Base-by-base conservation (phyloP, 2,329 filamentous ascomycete genomes). In the Xylaria sp. region DNA sequence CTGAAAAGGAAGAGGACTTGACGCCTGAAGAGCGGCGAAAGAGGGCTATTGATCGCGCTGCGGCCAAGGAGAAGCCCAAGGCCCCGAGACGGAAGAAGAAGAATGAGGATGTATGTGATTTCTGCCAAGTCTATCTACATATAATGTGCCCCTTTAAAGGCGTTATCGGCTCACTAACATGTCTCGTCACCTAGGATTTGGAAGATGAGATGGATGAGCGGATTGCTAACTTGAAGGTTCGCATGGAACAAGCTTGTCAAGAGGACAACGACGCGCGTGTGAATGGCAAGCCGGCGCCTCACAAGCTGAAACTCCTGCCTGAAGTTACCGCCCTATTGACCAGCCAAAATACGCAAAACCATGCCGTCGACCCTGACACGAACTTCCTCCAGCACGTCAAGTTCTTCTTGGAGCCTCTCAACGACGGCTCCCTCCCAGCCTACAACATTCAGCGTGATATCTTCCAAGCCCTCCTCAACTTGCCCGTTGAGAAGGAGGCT, bases 361-460 rank as follows among this genome's bases (percentile, higher is more conserved):
- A 90, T 35, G 87, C 97, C 54, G 86, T 97, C 47, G 93, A 97
- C 67, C 93, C 93, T 0, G 94, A 99, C 71, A 95, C 89, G 71
- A 97, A 97, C 77, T 89, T 99, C 63, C 79, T 99, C 46, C 91
- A 96, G 75, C 90, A 92, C 11, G 91, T 99, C 70, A 92, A 93
- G 72, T 97, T 96, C 82, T 97, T 97, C 81, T 83, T 99, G 19
- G 94, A 99, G 73, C 94, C 94, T 0, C 83, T 97, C 51, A 92
- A 93, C 68, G 93, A 97, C 71, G 94, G 93, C 59, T 93, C 91
- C 62, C 82, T 99, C 54, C 94, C 94, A 0, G 93, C 94, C 35
- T 99, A 97, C 78, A 94, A 94, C 72, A 97, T 99, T 66, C 94
- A 99, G 77, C 91, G 92, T 63, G 92, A 97, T 72, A 84, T 99